Evolutionary conservation across 2,329 filamentous ascomycete species (phyloP).

Genomic region (Pyrenophora tritici-repentis): DNA sequence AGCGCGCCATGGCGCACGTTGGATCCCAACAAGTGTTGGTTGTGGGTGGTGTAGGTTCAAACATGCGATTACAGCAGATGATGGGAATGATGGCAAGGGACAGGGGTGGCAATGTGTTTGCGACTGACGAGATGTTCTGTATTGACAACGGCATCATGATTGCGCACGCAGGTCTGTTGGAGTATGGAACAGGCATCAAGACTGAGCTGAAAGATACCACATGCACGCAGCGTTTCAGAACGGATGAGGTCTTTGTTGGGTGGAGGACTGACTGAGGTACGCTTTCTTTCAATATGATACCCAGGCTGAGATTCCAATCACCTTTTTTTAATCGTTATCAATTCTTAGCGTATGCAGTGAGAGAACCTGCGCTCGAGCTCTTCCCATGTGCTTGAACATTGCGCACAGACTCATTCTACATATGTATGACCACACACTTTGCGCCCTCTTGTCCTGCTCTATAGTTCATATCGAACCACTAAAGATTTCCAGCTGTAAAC

Average conservation of each 20-base stretch:
- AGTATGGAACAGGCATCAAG: slow-evolving; percentile 78
- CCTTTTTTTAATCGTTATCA: too few species aligned
- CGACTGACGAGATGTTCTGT: slow-evolving; percentile 95
- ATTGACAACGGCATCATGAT: slow-evolving; percentile 99
- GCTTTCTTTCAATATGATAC: slow-evolving; percentile 15
- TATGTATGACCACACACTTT: too few species aligned
- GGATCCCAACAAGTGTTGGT: slow-evolving; percentile 89
- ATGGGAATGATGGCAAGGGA: slow-evolving; percentile 95
- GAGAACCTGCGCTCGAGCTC: too few species aligned
- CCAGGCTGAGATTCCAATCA: neutral
- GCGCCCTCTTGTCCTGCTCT: too few species aligned
- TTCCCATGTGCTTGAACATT: too few species aligned
- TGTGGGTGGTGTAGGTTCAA: slow-evolving; percentile 94
- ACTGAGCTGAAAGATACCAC: slow-evolving; percentile 80
- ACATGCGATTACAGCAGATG: slow-evolving; percentile 94
- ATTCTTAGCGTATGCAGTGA: too few species aligned
- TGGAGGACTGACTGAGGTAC: slow-evolving; percentile 50
- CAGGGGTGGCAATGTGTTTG: slow-evolving; percentile 86
- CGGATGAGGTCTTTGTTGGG: slow-evolving; percentile 56
- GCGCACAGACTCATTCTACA: too few species aligned
- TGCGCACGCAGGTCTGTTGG: slow-evolving; percentile 88
- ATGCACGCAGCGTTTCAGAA: slow-evolving; percentile 61
- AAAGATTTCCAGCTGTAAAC: too few species aligned
- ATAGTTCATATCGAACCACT: too few species aligned
- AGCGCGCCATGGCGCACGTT: slow-evolving; percentile 97